These are phyloP conservation scores for Colletotrichum chrysophilum DNA, from an alignment of 2,329 filamentous ascomycete species.

Conservation along the genomic window DNA sequence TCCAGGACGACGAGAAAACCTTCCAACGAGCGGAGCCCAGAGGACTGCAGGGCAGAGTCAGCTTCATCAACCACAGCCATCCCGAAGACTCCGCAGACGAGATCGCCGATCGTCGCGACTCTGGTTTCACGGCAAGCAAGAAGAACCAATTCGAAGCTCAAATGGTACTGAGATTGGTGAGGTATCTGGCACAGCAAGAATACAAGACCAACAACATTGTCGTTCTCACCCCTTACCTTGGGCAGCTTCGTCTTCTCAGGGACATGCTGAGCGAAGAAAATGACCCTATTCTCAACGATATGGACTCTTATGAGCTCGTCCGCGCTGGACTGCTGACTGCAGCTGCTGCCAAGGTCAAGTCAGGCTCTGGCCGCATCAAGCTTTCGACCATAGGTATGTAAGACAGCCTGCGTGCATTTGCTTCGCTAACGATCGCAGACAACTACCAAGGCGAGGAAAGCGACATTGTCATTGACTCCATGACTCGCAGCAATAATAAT, in stretches of 20 bases:
- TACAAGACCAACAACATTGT: slow-evolving; percentile 71
- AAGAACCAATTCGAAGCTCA: slow-evolving; percentile 69
- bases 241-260: slow-evolving; percentile 65
- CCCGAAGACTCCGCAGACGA: slow-evolving; percentile 51
- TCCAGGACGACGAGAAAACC: slow-evolving; percentile 61
- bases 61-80: slow-evolving; percentile 70
- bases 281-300: slow-evolving; percentile 71
- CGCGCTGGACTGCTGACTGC: slow-evolving; percentile 65
- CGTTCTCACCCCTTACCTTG: slow-evolving; percentile 75
- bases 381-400: slow-evolving; percentile 71
- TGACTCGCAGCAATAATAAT: slow-evolving; percentile 68
- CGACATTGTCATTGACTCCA: slow-evolving; percentile 71
- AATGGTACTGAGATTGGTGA: slow-evolving; percentile 69
- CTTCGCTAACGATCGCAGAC: slow-evolving; percentile 46
- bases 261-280: slow-evolving; percentile 59
- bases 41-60: slow-evolving; percentile 64
- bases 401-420: slow-evolving; percentile 25
- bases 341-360: slow-evolving; percentile 49
- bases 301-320: slow-evolving; percentile 69
- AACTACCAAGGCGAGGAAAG: slow-evolving; percentile 83
- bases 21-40: slow-evolving; percentile 48
- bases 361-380: slow-evolving; percentile 55
- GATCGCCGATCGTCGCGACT: slow-evolving; percentile 56
- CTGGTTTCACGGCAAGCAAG: slow-evolving; percentile 56
- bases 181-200: slow-evolving; percentile 73